Conservation (phyloP, 257 asterid genomes). For the Buddleja alternifolia region DNA sequence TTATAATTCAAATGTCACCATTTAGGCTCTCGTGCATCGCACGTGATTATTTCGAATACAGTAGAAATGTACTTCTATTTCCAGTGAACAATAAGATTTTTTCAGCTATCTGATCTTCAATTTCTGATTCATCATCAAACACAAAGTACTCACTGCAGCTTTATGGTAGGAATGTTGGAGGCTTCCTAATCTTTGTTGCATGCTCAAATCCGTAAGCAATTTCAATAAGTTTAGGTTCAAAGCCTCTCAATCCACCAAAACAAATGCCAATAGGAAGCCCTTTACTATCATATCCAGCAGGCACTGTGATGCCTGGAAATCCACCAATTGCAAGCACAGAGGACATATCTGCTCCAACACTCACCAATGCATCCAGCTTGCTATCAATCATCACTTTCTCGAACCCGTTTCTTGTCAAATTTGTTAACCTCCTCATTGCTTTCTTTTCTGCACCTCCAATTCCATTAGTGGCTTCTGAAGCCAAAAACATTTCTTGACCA, state of each 20-base stretch:
- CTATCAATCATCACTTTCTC: constrained; percentile 38
- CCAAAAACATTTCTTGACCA: constrained; percentile 43
- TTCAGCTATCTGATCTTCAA: not conserved
- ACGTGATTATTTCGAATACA: too few relatives aligned
- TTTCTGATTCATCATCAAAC: not conserved
- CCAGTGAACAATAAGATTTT: not conserved
- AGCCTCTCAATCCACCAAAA: constrained; percentile 52
- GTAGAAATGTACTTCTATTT: too few relatives aligned
- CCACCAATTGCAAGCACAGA: constrained; percentile 47
- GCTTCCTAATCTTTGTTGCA: constrained; percentile 50
- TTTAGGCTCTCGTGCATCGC: too few relatives aligned
- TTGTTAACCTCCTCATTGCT: constrained; percentile 28
- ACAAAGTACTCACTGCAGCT: not conserved
- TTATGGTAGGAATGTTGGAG: constrained; percentile 40
- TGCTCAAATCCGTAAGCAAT: constrained; percentile 61
- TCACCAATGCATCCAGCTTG: constrained; percentile 48
- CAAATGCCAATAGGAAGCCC: constrained; percentile 47
- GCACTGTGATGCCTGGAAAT: constrained; percentile 53
- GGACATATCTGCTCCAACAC: constrained; percentile 13
- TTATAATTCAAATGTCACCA: too few relatives aligned
- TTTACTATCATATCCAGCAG: constrained; percentile 45
- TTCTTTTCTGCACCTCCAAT: constrained; percentile 34
- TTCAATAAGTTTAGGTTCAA: constrained; percentile 53
- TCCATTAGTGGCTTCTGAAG: constrained; percentile 49
- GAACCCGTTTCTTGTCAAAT: constrained; percentile 33